A percentile compares a stretch with the other conserved stretches of the same genome.
phyloP scores from a whole-genome alignment of 192 early-diverging fungal genomes.

The Phycomyces nitens region DNA sequence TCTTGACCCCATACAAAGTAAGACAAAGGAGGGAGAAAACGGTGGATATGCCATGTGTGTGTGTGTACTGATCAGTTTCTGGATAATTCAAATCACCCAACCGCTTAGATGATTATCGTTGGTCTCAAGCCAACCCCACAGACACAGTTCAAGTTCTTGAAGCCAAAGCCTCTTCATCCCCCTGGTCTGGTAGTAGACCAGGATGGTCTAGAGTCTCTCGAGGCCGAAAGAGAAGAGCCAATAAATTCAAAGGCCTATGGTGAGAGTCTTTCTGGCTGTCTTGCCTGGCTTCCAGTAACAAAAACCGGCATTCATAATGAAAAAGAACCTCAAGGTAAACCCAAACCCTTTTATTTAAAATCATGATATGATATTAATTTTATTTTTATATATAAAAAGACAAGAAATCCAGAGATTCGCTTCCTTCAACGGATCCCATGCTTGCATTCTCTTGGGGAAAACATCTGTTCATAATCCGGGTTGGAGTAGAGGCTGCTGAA shows the following conservation, averaged over 20 bases:
- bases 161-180: slow-evolving; percentile 39
- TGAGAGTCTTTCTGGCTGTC: slow-evolving; percentile 42
- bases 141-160: slow-evolving; percentile 52
- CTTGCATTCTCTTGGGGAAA: slow-evolving; percentile 58
- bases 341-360: too few species aligned
- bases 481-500: slow-evolving; percentile 28
- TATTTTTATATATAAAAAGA: too few species aligned
- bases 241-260: slow-evolving; percentile 6
- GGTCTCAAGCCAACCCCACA: slow-evolving; percentile 56
- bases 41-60: neutral
- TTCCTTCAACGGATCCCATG: slow-evolving; percentile 38
- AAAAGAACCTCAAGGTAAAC: slow-evolving; percentile 14
- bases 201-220: slow-evolving; percentile 5
- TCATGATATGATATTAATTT: too few species aligned
- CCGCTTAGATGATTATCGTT: slow-evolving; percentile 50
- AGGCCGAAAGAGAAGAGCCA: neutral
- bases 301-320: slow-evolving; percentile 35
- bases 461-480: slow-evolving; percentile 47
- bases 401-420: slow-evolving; percentile 5
- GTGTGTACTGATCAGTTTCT: neutral
- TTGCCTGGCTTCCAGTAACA: slow-evolving; percentile 55
- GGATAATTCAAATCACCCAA: neutral
- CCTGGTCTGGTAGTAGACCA: slow-evolving; percentile 7
- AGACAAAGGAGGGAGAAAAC: neutral
- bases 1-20: slow-evolving; percentile 60